These are phyloP conservation scores for barley (Hordeum vulgare) DNA, from an alignment of 176 grass and related monocot genomes.

Conservation along the genomic window MorexV3_pseudomolecules_assembly NC_058520.1:63327226-63327725, in stretches of 20 bases:
- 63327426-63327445: slow-evolving; percentile 87
- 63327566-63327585: background rate
- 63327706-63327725: background rate
- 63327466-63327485: slow-evolving; percentile 46
- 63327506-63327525: slow-evolving; percentile 59
- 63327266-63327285: background rate
- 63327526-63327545: slow-evolving; percentile 24
- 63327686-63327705: background rate
- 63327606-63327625: background rate
- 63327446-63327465: slow-evolving; percentile 42
- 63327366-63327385: slow-evolving; percentile 81
- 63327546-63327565: background rate
- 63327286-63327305: background rate
- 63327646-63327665: background rate
- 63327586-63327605: background rate
- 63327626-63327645: background rate
- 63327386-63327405: slow-evolving; percentile 70
- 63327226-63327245: too few relatives aligned
- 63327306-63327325: slow-evolving; percentile 43
- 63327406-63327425: slow-evolving; percentile 86
- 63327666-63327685: background rate
- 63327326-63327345: slow-evolving; percentile 98
- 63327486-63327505: slow-evolving; percentile 50
- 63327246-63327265: too few relatives aligned
- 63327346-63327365: slow-evolving; percentile 58